These are phyloP conservation scores for Tripterygium wilfordii DNA, from an alignment of 177 flowering plant species.

Conservation along the genomic window DNA sequence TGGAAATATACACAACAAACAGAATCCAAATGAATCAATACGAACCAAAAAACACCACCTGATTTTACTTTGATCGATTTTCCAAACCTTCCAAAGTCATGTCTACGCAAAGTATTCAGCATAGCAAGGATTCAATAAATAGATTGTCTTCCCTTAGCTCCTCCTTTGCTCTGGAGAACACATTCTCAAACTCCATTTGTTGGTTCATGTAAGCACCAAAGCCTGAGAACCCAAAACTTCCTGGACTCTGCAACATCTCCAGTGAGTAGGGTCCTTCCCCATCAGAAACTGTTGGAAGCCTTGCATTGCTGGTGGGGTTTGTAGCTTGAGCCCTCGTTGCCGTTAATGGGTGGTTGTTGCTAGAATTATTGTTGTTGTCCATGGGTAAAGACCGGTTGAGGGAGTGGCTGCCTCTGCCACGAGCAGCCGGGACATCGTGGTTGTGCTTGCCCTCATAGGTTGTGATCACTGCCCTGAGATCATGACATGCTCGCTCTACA, in stretches of 20 bases:
- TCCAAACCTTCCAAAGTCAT: background rate
- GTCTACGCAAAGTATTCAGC: slow-evolving; percentile 5
- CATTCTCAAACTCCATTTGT: slow-evolving; percentile 8
- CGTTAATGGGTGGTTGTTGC: slow-evolving; percentile 8
- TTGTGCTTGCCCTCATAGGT: slow-evolving; percentile 68
- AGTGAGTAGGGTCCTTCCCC: slow-evolving; percentile 29
- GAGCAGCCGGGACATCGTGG: slow-evolving; percentile 62
- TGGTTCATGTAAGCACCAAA: slow-evolving; percentile 27
- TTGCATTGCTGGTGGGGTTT: slow-evolving; percentile 1
- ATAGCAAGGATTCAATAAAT: slow-evolving; percentile 42
- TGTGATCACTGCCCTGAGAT: slow-evolving; percentile 53
- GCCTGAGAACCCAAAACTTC: slow-evolving; percentile 25
- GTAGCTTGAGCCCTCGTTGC: slow-evolving; percentile 2
- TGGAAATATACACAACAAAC: too few species aligned
- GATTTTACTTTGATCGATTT: background rate
- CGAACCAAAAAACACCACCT: slow-evolving; percentile 10
- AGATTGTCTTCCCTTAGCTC: slow-evolving; percentile 49
- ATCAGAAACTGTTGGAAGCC: slow-evolving; percentile 8
- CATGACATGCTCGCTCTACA: slow-evolving; percentile 59
- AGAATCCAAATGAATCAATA: too few species aligned
- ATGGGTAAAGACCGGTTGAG: slow-evolving; percentile 9
- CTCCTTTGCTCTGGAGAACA: slow-evolving; percentile 37
- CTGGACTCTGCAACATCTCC: slow-evolving; percentile 36
- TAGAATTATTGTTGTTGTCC: slow-evolving; percentile 3
- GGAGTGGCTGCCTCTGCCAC: slow-evolving; percentile 42